Evolutionary conservation across 1,284 basidiomycete genomes (phyloP), one percentile per base, ranked within the genome.

Genomic region (Meira nashicola): DNA sequence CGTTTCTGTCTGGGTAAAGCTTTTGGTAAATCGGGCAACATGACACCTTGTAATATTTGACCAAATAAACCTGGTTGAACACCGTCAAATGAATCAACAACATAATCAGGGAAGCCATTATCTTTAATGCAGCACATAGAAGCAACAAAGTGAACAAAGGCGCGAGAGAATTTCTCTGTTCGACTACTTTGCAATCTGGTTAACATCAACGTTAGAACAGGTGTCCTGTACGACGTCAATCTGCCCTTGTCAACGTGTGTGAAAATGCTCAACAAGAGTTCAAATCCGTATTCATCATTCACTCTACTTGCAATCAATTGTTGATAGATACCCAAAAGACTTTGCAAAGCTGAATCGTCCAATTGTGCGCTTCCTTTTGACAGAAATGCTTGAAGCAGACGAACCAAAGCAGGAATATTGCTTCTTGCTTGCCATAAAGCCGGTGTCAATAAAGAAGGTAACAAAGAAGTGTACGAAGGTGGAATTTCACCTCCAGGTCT

Each of bases 321-420:
- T 78, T 96, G 92, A 64, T 92, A 86, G 59, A 99, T 89, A 44
- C 90, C 95, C 40, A 97, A 81, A 19, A 97, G 85, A 8, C 86
- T 84, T 37, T 86, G 84, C 19, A 94, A 80, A 73, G 94, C 91
- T 1, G 87, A 87, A 15, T 84, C 82, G 7, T 82, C 82, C n/a
- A 88, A 83, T 63, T 85, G 80, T 1, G 75, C 71, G 0, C 85
- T 83, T 59, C 91, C 92, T 25, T 87, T 84, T 1, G 83, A 80
- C 11, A 99, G 81, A 80, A 92, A 93, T 0, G 92, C 90, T 63
- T 87, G 87, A 57, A 97, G 82, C 9, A 97, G 82, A 63, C 90
- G 86, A 9, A 95, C 92, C 0, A 98, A 84, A 1, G 92, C 93
- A 0, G 94, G 94, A 21, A 98, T 87, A 73, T 89, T 94, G n/a